Evolutionary conservation across 306 rosid species (phyloP).

Genomic region (Rubus parviflorus): DNA sequence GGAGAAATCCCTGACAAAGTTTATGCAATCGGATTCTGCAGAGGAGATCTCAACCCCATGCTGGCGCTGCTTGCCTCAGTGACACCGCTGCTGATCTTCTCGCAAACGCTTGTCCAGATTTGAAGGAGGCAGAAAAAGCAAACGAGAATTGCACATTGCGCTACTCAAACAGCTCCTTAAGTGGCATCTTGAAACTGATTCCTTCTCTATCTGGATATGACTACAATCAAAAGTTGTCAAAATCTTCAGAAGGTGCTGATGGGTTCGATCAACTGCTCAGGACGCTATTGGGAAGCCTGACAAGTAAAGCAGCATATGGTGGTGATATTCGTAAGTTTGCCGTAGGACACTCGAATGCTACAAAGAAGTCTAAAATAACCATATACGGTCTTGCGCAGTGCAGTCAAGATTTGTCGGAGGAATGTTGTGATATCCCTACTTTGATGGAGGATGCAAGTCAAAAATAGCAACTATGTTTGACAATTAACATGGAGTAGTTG

Average conservation of each 20-base stretch:
- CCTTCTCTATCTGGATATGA: too few relatives aligned
- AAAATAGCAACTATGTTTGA: too few relatives aligned
- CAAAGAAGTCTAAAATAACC: too few relatives aligned
- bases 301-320: too few relatives aligned
- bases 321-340: not conserved
- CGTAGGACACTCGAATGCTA: not conserved
- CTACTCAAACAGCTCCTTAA: slow-evolving; percentile 12
- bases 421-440: too few relatives aligned
- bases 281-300: not conserved
- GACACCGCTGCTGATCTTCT: not conserved
- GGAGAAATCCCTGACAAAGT: not conserved
- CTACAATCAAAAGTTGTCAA: too few relatives aligned
- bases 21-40: not conserved
- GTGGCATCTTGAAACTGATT: not conserved
- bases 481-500: too few relatives aligned
- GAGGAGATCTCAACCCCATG: slow-evolving; percentile 1
- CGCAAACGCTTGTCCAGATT: not conserved
- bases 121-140: slow-evolving; percentile 11
- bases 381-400: too few relatives aligned
- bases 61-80: not conserved
- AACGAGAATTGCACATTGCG: slow-evolving; percentile 24
- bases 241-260: too few relatives aligned
- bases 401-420: too few relatives aligned
- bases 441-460: too few relatives aligned
- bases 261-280: not conserved